Conservation (phyloP, 805 yeast genomes). For the Wickerhamiella sorbophila region DNA sequence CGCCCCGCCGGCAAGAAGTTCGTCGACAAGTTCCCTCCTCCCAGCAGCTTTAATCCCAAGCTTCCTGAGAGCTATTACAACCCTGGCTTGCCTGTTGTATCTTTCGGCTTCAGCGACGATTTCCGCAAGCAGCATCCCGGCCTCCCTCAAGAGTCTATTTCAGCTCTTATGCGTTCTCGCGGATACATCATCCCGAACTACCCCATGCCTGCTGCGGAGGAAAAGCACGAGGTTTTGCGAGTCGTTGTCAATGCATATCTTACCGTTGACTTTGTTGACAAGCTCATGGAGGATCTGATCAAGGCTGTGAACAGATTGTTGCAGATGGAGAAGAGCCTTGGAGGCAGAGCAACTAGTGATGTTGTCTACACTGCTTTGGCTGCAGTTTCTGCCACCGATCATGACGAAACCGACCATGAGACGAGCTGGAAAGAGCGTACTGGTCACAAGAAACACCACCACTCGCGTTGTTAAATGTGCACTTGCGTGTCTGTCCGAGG, state of each 20-base stretch:
- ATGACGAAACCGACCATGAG: slow-evolving; percentile 21
- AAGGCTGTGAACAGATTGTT: slow-evolving; percentile 39
- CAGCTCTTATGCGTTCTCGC: slow-evolving; percentile 56
- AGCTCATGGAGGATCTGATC: slow-evolving; percentile 47
- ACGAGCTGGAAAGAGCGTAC: slow-evolving; percentile 14
- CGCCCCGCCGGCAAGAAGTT: slow-evolving; percentile 33
- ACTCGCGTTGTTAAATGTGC: slow-evolving; percentile 12
- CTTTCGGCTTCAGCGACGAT: slow-evolving; percentile 56
- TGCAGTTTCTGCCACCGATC: slow-evolving; percentile 16
- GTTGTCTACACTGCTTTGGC: slow-evolving; percentile 9
- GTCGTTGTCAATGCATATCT: slow-evolving; percentile 68
- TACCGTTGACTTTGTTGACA: slow-evolving; percentile 45
- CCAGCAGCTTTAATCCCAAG: slow-evolving; percentile 22
- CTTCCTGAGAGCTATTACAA: slow-evolving; percentile 28
- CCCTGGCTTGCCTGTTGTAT: slow-evolving; percentile 81
- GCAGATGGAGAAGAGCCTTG: slow-evolving; percentile 28
- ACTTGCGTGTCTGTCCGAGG: too few species aligned
- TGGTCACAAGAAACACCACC: background rate
- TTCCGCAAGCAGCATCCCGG: slow-evolving; percentile 52
- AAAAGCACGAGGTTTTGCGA: slow-evolving; percentile 56
- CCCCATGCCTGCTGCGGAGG: slow-evolving; percentile 52
- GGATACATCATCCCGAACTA: slow-evolving; percentile 89
- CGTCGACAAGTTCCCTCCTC: slow-evolving; percentile 13
- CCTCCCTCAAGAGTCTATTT: slow-evolving; percentile 65
- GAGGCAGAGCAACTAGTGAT: slow-evolving; percentile 3